Percentiles rank a stretch among this genome's conserved stretches.
Conservation (phyloP, 2,329 filamentous ascomycete genomes). For the Talaromyces sp. region DNA sequence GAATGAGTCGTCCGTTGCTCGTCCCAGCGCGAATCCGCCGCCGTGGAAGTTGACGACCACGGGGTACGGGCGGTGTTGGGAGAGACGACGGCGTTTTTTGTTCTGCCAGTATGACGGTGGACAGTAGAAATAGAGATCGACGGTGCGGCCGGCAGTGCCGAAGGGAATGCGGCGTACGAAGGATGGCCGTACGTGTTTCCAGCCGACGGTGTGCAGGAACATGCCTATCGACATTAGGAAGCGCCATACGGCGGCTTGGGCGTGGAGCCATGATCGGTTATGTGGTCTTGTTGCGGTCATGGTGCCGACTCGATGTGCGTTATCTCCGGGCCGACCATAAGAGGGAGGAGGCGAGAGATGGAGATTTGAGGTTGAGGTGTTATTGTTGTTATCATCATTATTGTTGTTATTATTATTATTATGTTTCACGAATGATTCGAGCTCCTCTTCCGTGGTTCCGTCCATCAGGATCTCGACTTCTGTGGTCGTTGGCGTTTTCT, state of each 20-base stretch:
- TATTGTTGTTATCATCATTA: no score
- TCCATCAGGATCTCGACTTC: neutral
- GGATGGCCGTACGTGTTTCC: slow-evolving; percentile 54
- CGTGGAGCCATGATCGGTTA: slow-evolving; percentile 47
- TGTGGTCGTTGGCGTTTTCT: neutral
- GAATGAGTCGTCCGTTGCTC: slow-evolving; percentile 55
- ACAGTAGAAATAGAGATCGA: slow-evolving; percentile 58
- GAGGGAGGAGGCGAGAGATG: neutral
- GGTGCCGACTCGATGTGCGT: neutral
- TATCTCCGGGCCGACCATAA: neutral
- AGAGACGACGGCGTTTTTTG: neutral
- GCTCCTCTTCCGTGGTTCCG: neutral
- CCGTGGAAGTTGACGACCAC: slow-evolving; percentile 61
- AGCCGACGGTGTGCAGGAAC: slow-evolving; percentile 59
- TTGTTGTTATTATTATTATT: no score
- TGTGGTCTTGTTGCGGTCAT: slow-evolving; percentile 35
- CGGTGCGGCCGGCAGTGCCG: slow-evolving; percentile 43
- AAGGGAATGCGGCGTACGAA: slow-evolving; percentile 55
- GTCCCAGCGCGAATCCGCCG: slow-evolving; percentile 58
- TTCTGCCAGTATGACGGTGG: slow-evolving; percentile 39
- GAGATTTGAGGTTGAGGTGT: no score
- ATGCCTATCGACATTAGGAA: slow-evolving; percentile 64
- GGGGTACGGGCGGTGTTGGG: slow-evolving; percentile 44
- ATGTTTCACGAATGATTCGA: no score
- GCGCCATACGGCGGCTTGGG: slow-evolving; percentile 63